Percentiles rank a stretch among this genome's conserved stretches.
These are phyloP conservation scores for Apiospora aurea DNA, from an alignment of 2,329 filamentous ascomycete species.

Conservation along the genomic window DNA sequence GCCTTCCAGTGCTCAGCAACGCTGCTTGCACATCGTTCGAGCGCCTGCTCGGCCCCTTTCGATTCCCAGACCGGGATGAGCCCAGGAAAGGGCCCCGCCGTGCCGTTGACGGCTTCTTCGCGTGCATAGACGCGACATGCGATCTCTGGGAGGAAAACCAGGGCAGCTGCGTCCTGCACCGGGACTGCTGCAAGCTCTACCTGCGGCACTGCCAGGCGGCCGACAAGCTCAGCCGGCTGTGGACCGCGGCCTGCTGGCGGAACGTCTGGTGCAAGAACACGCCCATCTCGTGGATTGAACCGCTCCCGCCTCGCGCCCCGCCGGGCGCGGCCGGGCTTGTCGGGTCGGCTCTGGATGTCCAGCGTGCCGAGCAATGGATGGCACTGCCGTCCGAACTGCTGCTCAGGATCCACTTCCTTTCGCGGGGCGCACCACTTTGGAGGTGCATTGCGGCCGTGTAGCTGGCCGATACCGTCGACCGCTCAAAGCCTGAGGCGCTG, in stretches of 20 bases:
- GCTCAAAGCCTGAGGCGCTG: too few species aligned
- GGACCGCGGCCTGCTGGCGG: neutral
- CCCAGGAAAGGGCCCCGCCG: neutral
- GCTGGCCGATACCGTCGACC: too few species aligned
- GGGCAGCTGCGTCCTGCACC: too few species aligned
- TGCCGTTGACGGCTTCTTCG: neutral
- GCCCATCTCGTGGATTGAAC: neutral
- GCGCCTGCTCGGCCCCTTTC: neutral
- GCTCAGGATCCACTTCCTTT: neutral
- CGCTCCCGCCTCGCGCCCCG: neutral
- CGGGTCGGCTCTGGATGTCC: neutral
- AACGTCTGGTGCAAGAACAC: neutral
- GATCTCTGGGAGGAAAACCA: neutral
- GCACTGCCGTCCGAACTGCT: neutral
- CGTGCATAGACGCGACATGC: neutral
- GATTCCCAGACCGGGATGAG: neutral
- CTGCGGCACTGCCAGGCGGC: neutral
- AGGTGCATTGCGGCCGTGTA: too few species aligned
- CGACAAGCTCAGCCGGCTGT: neutral
- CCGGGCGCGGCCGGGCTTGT: neutral
- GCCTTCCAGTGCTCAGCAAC: neutral
- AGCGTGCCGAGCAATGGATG: neutral
- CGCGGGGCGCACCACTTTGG: neutral
- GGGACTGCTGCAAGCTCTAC: neutral
- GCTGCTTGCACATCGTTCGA: neutral